Percentiles rank a stretch among this genome's conserved stretches.
Conservation (phyloP, 805 yeast genomes). For the Saturnispora silvae region DNA sequence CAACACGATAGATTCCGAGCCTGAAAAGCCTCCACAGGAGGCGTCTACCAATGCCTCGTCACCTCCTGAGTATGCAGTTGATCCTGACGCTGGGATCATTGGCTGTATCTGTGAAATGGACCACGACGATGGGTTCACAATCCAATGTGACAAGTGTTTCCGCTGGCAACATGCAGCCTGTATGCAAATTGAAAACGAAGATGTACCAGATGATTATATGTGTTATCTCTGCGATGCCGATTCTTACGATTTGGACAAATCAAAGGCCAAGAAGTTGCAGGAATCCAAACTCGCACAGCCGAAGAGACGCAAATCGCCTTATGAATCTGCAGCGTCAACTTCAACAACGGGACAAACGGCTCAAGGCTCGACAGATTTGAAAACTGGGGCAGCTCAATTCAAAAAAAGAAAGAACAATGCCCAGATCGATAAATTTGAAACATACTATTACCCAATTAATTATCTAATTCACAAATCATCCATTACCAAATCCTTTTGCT, state of each 20-base stretch:
- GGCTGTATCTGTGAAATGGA: conserved; percentile 83
- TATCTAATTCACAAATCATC: conserved; percentile 36
- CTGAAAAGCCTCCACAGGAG: conserved; percentile 7
- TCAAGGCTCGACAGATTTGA: conserved; percentile 1
- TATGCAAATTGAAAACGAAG: conserved; percentile 61
- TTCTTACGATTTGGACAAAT: conserved; percentile 31
- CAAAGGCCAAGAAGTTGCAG: conserved; percentile 24
- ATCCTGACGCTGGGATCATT: conserved; percentile 74
- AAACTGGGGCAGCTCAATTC: conserved; percentile 11
- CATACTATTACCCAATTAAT: conserved; percentile 38
- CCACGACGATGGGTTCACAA: conserved; percentile 88
- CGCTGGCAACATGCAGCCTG: conserved; percentile 96
- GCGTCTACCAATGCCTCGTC: too few species aligned
- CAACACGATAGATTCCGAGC: neutral
- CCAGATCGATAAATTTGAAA: conserved; percentile 39
- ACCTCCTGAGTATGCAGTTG: conserved; percentile 45
- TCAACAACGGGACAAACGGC: too few species aligned
- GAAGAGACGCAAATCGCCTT: conserved; percentile 19
- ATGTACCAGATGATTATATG: conserved; percentile 72
- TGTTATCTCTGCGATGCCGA: conserved; percentile 64
- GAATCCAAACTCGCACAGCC: conserved; percentile 28
- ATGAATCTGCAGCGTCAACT: neutral
- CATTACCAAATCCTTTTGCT: conserved; percentile 22
- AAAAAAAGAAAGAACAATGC: conserved; percentile 30
- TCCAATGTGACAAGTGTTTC: conserved; percentile 87